Conservation (phyloP, 176 grass and related monocot genomes). For the Phoenix roebelenii region DNA sequence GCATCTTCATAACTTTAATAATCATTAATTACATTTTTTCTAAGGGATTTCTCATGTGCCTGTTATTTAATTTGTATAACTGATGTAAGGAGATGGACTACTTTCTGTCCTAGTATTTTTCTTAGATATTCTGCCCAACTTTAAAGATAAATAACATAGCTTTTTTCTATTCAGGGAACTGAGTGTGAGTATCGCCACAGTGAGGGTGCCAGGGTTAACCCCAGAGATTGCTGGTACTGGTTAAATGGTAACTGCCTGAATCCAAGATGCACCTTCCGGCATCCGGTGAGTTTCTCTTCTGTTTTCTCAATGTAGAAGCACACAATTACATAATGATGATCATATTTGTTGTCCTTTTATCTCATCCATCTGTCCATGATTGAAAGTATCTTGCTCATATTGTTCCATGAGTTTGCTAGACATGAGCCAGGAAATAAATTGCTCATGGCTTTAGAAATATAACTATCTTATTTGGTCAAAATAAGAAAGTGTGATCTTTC, state of each 20-base stretch:
- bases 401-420: no score
- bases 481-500: no score
- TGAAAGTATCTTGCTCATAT: no score
- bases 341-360: neutral
- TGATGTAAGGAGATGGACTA: neutral
- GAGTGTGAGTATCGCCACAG: slow-evolving; percentile 59
- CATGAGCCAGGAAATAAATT: no score
- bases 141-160: neutral
- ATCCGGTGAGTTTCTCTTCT: slow-evolving; percentile 34
- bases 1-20: no score
- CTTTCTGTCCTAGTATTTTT: neutral
- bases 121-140: neutral
- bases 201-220: slow-evolving; percentile 57
- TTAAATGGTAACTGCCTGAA: slow-evolving; percentile 55
- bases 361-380: no score
- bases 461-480: no score
- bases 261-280: slow-evolving; percentile 56
- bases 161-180: slow-evolving; percentile 29
- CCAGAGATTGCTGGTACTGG: slow-evolving; percentile 69
- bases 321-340: no score
- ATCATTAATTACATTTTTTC: no score
- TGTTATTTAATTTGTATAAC: no score
- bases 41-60: no score
- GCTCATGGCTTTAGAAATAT: no score
- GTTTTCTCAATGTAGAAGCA: neutral